Percentiles rank a stretch among this genome's conserved stretches.
Evolutionary conservation across 106 monocot genomes (phyloP).

Genomic region (Dendrobium officinale): DNA sequence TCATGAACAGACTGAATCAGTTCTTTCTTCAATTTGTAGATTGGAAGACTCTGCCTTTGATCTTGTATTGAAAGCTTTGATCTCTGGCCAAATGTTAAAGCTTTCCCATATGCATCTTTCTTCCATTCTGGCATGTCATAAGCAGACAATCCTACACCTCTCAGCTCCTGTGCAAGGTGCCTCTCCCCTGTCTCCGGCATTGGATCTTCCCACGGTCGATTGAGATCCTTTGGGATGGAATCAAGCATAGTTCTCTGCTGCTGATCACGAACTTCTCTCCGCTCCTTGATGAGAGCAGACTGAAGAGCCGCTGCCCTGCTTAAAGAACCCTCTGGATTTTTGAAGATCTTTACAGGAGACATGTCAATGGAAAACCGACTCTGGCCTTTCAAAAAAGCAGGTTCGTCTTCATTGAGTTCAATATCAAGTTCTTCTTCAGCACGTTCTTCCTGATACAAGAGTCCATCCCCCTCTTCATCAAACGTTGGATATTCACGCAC

Average conservation of each 20-base stretch:
- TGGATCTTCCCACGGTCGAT: slow-evolving; percentile 95
- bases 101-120: slow-evolving; percentile 93
- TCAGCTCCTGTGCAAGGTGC: slow-evolving; percentile 87
- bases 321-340: slow-evolving; percentile 91
- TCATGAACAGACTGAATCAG: slow-evolving; percentile 89
- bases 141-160: slow-evolving; percentile 91
- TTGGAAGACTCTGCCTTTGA: slow-evolving; percentile 90
- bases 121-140: slow-evolving; percentile 99
- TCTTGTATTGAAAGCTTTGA: slow-evolving; percentile 93
- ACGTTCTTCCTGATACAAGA: slow-evolving; percentile 86
- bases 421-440: slow-evolving; percentile 91
- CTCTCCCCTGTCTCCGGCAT: slow-evolving; percentile 98
- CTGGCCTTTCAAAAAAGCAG: slow-evolving; percentile 88
- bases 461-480: slow-evolving; percentile 85
- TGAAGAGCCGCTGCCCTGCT: slow-evolving; percentile 91
- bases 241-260: slow-evolving; percentile 94
- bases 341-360: slow-evolving; percentile 97
- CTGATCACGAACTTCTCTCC: slow-evolving; percentile 91
- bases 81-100: slow-evolving; percentile 89
- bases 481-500: slow-evolving; percentile 60
- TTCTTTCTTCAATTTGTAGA: slow-evolving; percentile 91
- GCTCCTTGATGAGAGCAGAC: slow-evolving; percentile 91
- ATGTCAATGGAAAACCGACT: slow-evolving; percentile 86
- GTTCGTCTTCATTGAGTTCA: slow-evolving; percentile 94
- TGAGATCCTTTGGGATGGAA: slow-evolving; percentile 96